Evolutionary conservation across 2,329 filamentous ascomycete species (phyloP).

Genomic region (Dactylellina sp.): DNA sequence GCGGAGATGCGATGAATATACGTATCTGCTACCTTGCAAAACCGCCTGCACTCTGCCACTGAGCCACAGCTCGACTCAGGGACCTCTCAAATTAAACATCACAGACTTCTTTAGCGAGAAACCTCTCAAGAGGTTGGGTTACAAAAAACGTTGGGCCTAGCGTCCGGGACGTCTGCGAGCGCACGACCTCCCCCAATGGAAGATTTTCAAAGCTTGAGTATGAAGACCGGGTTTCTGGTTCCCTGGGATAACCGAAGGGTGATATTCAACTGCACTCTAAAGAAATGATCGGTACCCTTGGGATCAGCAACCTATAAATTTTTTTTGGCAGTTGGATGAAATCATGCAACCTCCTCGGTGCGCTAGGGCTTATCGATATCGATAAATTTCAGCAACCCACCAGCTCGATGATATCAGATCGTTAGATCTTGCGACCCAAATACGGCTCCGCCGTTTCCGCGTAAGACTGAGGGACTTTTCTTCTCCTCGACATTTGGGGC

Average conservation of each 20-base stretch:
- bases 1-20: too few relatives aligned
- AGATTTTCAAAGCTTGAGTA: slow-evolving; percentile 12
- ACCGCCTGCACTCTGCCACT: slow-evolving; percentile 22
- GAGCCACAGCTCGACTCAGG: slow-evolving; percentile 6
- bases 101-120: slow-evolving; percentile 31
- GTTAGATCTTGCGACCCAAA: slow-evolving; percentile 34
- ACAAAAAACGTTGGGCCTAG: slow-evolving; percentile 37
- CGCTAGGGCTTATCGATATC: slow-evolving; percentile 41
- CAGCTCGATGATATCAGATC: slow-evolving; percentile 36
- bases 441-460: slow-evolving; percentile 39
- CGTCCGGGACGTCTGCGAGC: slow-evolving; percentile 22
- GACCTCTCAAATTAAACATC: slow-evolving; percentile 17
- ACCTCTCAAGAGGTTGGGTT: slow-evolving; percentile 32
- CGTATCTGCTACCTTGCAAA: too few relatives aligned
- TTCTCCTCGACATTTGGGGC: slow-evolving; percentile 24
- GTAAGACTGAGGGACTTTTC: slow-evolving; percentile 28
- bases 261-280: neutral
- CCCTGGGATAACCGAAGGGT: slow-evolving; percentile 6
- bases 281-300: too few relatives aligned
- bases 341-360: neutral
- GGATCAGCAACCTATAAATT: slow-evolving; percentile 2
- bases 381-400: slow-evolving; percentile 27
- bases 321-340: too few relatives aligned
- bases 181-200: slow-evolving; percentile 18
- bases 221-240: slow-evolving; percentile 15